phyloP scores from a whole-genome alignment of 2,329 filamentous ascomycete species.

The Fragosphaeria purpurea region DNA sequence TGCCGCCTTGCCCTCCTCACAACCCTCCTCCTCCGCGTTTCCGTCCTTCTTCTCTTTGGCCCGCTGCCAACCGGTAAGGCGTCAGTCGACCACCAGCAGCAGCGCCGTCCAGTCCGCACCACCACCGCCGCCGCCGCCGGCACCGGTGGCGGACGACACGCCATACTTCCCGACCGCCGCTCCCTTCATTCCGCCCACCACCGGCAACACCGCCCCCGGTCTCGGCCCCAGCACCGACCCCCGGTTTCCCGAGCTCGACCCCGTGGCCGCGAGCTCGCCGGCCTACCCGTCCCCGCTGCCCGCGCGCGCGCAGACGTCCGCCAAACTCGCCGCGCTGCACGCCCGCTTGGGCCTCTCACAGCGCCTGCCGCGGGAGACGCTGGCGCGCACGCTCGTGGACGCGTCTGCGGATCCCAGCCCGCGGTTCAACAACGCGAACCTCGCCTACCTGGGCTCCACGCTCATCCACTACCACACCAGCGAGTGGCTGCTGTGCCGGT shows the following conservation, averaged over 20 bases:
- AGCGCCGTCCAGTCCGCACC: background rate
- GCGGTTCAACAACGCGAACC: conserved; percentile 78
- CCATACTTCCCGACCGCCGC: no score
- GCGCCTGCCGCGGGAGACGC: conserved; percentile 73
- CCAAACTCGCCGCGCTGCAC: conserved; percentile 87
- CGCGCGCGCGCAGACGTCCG: conserved; percentile 57
- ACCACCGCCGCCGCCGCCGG: background rate
- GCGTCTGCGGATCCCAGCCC: conserved; percentile 69
- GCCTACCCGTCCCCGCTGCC: conserved; percentile 61
- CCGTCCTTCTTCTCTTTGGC: background rate
- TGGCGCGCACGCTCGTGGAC: conserved; percentile 79
- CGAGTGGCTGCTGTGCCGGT: conserved; percentile 80
- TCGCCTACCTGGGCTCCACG: conserved; percentile 71
- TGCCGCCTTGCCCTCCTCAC: conserved; percentile 15
- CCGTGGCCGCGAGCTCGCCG: conserved; percentile 18
- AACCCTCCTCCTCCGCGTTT: conserved; percentile 13
- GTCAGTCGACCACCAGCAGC: conserved; percentile 5
- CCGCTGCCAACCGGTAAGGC: background rate
- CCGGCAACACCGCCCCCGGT: background rate
- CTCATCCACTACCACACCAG: conserved; percentile 81
- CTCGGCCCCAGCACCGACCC: conserved; percentile 6
- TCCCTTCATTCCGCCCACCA: background rate
- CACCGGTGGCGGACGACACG: background rate
- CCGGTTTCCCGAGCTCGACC: conserved; percentile 16
- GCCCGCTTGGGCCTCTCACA: conserved; percentile 74